Conservation (phyloP, 2,329 filamentous ascomycete species). For the Cladosporium sp. region DNA sequence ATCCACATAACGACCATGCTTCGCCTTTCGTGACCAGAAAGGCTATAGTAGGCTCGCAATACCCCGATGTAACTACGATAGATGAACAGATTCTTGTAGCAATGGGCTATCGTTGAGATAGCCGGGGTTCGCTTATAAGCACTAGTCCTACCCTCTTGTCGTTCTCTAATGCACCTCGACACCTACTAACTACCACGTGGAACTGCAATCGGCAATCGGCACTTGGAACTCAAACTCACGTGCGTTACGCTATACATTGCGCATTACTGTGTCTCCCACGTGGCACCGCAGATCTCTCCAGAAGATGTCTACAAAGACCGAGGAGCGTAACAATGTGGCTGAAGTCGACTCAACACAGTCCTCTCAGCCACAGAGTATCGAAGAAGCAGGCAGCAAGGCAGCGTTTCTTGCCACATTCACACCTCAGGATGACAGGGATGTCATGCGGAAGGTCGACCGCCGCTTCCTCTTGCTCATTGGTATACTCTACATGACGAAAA, state of each 20-base stretch:
- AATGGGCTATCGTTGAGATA: neutral
- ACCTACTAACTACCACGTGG: neutral
- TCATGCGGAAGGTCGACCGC: slow-evolving; percentile 45
- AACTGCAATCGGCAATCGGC: neutral
- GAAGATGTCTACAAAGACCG: neutral
- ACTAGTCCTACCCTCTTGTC: neutral
- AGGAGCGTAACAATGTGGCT: neutral
- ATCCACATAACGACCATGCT: neutral
- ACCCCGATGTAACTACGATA: neutral
- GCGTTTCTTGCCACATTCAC: slow-evolving; percentile 43
- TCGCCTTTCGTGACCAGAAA: neutral
- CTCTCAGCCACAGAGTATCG: slow-evolving; percentile 19
- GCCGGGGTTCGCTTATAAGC: neutral
- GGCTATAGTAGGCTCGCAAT: neutral
- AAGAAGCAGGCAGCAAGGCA: slow-evolving; percentile 25
- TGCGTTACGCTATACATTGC: neutral
- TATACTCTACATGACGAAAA: slow-evolving; percentile 46
- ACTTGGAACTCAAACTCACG: neutral
- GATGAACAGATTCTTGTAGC: neutral
- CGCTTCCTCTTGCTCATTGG: slow-evolving; percentile 43
- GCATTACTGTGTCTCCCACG: neutral
- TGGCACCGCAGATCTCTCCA: neutral
- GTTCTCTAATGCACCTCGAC: neutral
- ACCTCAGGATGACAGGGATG: slow-evolving; percentile 39
- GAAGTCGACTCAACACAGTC: neutral